Conservation (phyloP, 2,329 filamentous ascomycete species). For the Aspergillus sp. region DNA sequence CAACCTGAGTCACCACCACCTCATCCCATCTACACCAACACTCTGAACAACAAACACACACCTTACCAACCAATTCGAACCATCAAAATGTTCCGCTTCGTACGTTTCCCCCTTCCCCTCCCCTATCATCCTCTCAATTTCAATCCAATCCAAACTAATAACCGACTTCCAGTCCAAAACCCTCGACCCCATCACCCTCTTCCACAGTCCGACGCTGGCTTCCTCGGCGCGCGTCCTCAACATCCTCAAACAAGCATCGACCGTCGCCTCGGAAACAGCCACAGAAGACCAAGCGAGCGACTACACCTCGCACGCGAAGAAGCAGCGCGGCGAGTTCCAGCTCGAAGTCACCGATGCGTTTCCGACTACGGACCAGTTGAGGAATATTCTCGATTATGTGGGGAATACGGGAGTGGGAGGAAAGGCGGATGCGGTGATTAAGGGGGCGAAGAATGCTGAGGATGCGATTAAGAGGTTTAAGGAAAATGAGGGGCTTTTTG, state of each 20-base stretch:
- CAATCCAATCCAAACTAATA: constrained; percentile 1
- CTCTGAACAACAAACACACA: neutral
- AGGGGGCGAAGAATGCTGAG: constrained; percentile 66
- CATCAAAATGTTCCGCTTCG: constrained; percentile 19
- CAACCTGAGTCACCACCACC: neutral
- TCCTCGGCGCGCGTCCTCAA: constrained; percentile 69
- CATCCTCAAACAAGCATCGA: constrained; percentile 75
- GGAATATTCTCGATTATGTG: constrained; percentile 73
- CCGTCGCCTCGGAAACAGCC: constrained; percentile 61
- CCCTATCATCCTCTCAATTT: neutral
- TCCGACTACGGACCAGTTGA: constrained; percentile 78
- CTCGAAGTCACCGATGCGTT: constrained; percentile 75
- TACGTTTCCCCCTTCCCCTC: constrained; percentile 3
- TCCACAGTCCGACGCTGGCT: constrained; percentile 75
- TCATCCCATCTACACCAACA: neutral
- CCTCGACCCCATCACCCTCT: constrained; percentile 90
- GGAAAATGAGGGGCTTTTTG: constrained; percentile 61
- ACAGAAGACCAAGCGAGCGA: constrained; percentile 71
- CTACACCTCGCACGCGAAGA: constrained; percentile 55
- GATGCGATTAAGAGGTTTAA: constrained; percentile 80
- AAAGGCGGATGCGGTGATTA: constrained; percentile 60
- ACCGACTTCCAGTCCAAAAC: constrained; percentile 60
- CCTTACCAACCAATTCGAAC: constrained; percentile 3
- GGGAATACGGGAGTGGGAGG: constrained; percentile 52
- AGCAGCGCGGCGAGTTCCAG: constrained; percentile 69